Evolutionary conservation across 2,329 filamentous ascomycete species (phyloP).

Genomic region (Penicillium sp.): DNA sequence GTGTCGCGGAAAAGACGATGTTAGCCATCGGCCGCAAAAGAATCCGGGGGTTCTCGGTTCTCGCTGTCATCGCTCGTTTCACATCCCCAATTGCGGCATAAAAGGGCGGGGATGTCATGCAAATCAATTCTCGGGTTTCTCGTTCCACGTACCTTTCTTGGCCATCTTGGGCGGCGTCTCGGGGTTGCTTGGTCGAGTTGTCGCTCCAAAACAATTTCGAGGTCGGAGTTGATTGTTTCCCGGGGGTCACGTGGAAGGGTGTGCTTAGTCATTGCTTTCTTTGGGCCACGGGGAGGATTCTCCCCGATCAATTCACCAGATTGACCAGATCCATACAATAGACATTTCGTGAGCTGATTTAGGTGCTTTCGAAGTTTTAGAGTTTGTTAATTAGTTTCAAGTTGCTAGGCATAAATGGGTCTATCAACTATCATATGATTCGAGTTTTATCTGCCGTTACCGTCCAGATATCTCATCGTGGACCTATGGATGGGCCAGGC

Average conservation of each 20-base stretch:
- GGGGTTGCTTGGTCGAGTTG: slow-evolving; percentile 10
- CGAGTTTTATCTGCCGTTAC: neutral
- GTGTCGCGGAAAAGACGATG: slow-evolving; percentile 17
- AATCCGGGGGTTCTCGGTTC: slow-evolving; percentile 2
- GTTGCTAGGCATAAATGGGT: neutral
- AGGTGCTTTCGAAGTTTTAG: neutral
- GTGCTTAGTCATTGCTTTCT: neutral
- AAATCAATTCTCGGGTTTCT: neutral
- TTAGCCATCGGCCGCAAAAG: slow-evolving; percentile 8
- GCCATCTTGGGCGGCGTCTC: slow-evolving; percentile 24
- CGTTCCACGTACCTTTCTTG: slow-evolving; percentile 16
- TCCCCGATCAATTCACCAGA: no score
- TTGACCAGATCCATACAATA: no score
- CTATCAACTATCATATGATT: no score
- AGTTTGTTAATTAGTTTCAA: neutral
- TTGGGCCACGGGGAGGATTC: neutral
- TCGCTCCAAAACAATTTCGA: slow-evolving; percentile 17
- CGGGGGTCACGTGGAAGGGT: neutral
- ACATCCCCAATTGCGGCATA: neutral
- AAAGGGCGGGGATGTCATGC: neutral
- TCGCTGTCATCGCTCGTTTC: neutral
- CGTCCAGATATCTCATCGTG: neutral
- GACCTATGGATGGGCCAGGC: neutral
- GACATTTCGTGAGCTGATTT: neutral
- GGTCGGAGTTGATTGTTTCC: slow-evolving; percentile 7